A percentile compares a stretch with the other conserved stretches of the same genome.
Conservation (phyloP, 371 early-diverging fungal species). For the Chytridium lagenaria region DNA sequence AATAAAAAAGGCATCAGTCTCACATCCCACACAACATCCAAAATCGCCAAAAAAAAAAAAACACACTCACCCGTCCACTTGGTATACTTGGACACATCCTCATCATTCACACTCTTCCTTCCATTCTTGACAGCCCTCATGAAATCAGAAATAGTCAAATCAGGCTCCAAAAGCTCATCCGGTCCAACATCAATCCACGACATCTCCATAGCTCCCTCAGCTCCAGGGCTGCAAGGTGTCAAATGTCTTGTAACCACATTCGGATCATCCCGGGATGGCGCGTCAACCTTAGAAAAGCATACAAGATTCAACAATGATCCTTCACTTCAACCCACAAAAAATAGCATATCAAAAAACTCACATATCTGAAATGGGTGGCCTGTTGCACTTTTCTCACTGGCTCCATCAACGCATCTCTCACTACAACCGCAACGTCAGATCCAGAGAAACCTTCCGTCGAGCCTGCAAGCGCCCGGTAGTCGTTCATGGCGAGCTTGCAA, state of each 20-base stretch:
- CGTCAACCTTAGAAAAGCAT: conserved; percentile 53
- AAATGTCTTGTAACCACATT: conserved; percentile 60
- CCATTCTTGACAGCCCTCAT: conserved; percentile 77
- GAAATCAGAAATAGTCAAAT: conserved; percentile 84
- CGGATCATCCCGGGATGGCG: conserved; percentile 70
- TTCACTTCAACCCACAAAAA: too few species aligned
- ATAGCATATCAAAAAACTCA: conserved; percentile 41
- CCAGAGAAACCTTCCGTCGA: conserved; percentile 93
- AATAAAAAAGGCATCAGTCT: conserved; percentile 1
- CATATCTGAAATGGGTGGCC: conserved; percentile 94
- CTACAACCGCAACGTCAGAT: conserved; percentile 91
- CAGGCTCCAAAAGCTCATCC: conserved; percentile 91
- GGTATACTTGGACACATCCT: conserved; percentile 80
- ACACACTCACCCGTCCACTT: conserved; percentile 81
- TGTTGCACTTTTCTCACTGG: conserved; percentile 94
- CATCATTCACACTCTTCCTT: conserved; percentile 85
- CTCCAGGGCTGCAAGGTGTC: conserved; percentile 97
- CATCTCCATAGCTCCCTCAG: conserved; percentile 85
- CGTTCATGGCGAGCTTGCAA: conserved; percentile 71
- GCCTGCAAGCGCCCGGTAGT: conserved; percentile 78
- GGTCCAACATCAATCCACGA: conserved; percentile 86
- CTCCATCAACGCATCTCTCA: conserved; percentile 96
- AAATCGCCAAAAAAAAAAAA: background rate
- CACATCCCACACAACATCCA: too few species aligned
- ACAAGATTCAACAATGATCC: too few species aligned